Percentiles rank a stretch among this genome's conserved stretches.
These are phyloP conservation scores for Suhomyces bokatorum DNA, from an alignment of 1,139 yeast species.

Conservation along the genomic window DNA sequence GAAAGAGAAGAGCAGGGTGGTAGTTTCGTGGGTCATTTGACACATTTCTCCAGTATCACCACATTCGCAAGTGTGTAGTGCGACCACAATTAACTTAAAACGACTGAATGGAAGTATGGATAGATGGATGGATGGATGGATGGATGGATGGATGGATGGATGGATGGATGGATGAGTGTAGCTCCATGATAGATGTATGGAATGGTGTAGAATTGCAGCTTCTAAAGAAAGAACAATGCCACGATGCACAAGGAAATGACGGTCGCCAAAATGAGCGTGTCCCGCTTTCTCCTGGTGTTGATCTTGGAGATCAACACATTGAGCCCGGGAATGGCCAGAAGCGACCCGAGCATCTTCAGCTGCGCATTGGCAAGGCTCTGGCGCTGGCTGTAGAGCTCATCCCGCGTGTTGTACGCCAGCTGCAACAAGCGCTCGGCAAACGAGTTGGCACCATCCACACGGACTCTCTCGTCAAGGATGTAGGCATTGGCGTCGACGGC, in stretches of 20 bases:
- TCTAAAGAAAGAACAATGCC: conserved; percentile 52
- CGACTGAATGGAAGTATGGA: too few species aligned
- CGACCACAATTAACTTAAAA: too few species aligned
- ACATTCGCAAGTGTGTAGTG: conserved; percentile 7
- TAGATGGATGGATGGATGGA: too few species aligned
- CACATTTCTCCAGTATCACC: neutral
- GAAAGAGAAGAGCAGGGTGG: neutral
- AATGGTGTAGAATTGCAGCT: neutral
- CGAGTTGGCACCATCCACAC: conserved; percentile 72
- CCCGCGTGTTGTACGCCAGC: conserved; percentile 88
- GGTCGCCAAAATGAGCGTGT: conserved; percentile 77
- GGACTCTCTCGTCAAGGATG: conserved; percentile 70
- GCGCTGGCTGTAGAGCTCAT: conserved; percentile 76
- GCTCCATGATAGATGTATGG: too few species aligned
- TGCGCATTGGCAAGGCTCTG: conserved; percentile 64
- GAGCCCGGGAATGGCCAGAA: conserved; percentile 79
- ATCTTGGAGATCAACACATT: conserved; percentile 75
- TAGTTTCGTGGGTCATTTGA: neutral
- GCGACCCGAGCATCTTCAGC: conserved; percentile 57
- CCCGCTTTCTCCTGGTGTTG: conserved; percentile 85
- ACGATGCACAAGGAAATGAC: conserved; percentile 75
- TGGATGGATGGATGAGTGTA: too few species aligned
- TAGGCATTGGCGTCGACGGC: conserved; percentile 60
- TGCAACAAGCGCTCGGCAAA: conserved; percentile 77
- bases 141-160: too few species aligned